Conservation (phyloP, 2,329 filamentous ascomycete species). For the Emmonsiellopsis sp. region DNA sequence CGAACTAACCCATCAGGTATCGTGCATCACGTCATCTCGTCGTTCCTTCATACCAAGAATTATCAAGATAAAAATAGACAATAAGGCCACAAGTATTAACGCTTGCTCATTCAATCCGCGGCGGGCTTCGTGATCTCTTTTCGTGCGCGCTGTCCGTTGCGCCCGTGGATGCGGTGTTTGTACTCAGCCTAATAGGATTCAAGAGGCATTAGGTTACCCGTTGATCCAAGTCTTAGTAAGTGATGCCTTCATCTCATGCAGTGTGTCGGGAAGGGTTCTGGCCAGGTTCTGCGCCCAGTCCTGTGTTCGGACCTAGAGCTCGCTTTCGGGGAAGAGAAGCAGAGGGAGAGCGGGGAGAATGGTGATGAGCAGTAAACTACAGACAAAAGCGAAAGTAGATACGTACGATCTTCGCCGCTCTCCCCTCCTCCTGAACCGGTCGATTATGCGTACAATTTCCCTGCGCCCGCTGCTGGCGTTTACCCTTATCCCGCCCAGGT, state of each 20-base stretch:
- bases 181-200: too few species aligned
- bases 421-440: slow-evolving; percentile 76
- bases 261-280: too few species aligned
- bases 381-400: slow-evolving; percentile 5
- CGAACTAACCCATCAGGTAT: too few species aligned
- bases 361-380: not conserved
- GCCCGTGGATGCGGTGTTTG: too few species aligned
- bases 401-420: slow-evolving; percentile 73
- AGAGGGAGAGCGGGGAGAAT: not conserved
- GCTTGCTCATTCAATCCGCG: not conserved
- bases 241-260: too few species aligned
- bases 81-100: too few species aligned
- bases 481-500: slow-evolving; percentile 73
- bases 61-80: too few species aligned
- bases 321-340: not conserved
- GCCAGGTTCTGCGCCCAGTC: not conserved
- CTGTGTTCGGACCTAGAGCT: not conserved
- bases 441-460: slow-evolving; percentile 85
- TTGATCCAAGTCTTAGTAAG: too few species aligned
- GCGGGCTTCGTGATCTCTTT: slow-evolving; percentile 12
- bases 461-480: slow-evolving; percentile 73
- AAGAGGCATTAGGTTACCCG: too few species aligned
- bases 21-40: too few species aligned
- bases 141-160: not conserved
- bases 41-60: too few species aligned